A percentile compares a stretch with the other conserved stretches of the same genome.
phyloP scores from a whole-genome alignment of 2,329 filamentous ascomycete genomes.

The Venturia nashicola region DNA sequence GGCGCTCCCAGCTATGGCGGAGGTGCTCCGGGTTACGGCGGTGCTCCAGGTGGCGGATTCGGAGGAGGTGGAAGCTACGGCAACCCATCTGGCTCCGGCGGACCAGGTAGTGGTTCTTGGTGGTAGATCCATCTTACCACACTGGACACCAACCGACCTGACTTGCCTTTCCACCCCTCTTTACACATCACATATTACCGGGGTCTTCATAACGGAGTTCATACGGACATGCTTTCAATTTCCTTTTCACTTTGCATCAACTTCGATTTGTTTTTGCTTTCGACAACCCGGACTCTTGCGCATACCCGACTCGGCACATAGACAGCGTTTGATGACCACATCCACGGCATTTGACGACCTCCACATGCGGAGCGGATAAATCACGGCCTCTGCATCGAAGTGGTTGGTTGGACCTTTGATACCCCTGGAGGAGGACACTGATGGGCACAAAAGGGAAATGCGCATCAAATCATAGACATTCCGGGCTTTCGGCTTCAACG shows the following conservation, averaged over 20 bases:
- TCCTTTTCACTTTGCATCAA: conserved; percentile 16
- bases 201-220: conserved; percentile 7
- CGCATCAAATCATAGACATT: conserved; percentile 1
- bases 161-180: background rate
- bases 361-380: conserved; percentile 6
- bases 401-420: conserved; percentile 4
- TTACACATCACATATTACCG: background rate
- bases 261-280: conserved; percentile 14
- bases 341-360: conserved; percentile 4
- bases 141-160: background rate
- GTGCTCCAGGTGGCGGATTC: conserved; percentile 34
- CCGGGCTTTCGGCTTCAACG: background rate
- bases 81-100: conserved; percentile 6
- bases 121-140: conserved; percentile 4
- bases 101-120: conserved; percentile 7
- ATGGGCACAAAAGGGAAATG: background rate
- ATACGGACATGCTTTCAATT: conserved; percentile 15
- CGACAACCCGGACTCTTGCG: conserved; percentile 28
- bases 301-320: conserved; percentile 38
- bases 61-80: conserved; percentile 32
- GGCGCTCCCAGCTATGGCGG: conserved; percentile 45
- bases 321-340: conserved; percentile 34
- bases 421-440: conserved; percentile 1
- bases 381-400: conserved; percentile 1
- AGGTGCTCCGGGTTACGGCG: conserved; percentile 27